These are phyloP conservation scores for Suhomyces sp. DNA, from an alignment of 805 yeast species.

Conservation along the genomic window DNA sequence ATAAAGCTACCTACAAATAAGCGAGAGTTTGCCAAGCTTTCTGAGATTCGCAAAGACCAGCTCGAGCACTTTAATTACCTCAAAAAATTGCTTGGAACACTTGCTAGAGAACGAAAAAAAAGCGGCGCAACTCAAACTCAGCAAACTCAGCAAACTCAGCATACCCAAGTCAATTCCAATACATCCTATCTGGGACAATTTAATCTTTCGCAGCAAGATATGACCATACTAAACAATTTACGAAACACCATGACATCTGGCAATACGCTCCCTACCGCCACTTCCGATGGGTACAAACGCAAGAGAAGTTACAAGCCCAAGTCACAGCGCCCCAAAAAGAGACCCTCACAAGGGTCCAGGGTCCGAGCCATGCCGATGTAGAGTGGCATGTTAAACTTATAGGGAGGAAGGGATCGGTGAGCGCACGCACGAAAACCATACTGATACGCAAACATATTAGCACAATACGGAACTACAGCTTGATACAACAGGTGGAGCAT, in stretches of 20 bases:
- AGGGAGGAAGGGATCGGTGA: not conserved
- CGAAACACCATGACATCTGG: slow-evolving; percentile 6
- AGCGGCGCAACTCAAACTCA: not conserved
- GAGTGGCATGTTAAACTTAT: not conserved
- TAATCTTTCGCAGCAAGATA: slow-evolving; percentile 8
- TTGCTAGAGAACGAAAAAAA: slow-evolving; percentile 32
- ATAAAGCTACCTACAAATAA: slow-evolving; percentile 49
- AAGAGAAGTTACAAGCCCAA: slow-evolving; percentile 1
- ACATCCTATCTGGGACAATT: slow-evolving; percentile 3
- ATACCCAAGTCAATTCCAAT: not conserved
- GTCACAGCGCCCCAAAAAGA: slow-evolving; percentile 3
- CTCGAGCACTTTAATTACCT: slow-evolving; percentile 36
- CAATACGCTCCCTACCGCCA: not conserved
- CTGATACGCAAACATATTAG: not conserved
- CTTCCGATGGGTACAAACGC: not conserved
- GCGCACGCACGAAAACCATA: not conserved
- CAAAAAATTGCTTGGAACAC: slow-evolving; percentile 30
- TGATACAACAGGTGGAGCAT: not conserved
- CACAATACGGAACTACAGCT: not conserved
- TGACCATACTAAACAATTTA: slow-evolving; percentile 7
- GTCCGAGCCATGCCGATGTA: slow-evolving; percentile 5
- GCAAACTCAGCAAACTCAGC: not conserved
- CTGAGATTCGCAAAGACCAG: slow-evolving; percentile 32
- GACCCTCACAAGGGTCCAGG: not conserved
- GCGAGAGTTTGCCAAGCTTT: slow-evolving; percentile 42